Evolutionary conservation across 2,329 filamentous ascomycete genomes (phyloP), one percentile per base, ranked within the genome.

Genomic region (Apiospora hydei): DNA sequence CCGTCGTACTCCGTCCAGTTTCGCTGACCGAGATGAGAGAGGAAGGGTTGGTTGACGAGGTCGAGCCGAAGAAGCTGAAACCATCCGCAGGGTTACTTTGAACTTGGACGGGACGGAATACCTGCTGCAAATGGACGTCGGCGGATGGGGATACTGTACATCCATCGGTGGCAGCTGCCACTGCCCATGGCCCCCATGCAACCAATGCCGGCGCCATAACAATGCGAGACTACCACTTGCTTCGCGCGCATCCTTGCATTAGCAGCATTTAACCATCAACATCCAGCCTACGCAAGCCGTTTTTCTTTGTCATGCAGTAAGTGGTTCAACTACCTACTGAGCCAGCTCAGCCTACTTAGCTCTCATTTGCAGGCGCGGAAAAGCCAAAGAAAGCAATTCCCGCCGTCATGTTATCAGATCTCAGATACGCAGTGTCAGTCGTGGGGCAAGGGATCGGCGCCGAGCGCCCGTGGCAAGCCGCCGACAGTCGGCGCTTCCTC

Each of bases 211-310:
- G 53, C 30, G 53, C 30, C 7, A 61, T 21, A 7, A 21, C 16
- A 38, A 18, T 34, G 51, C 14, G 5, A 34, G 26, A 30, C 41
- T 43, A 57, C 14, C 16, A 57, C 14, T 18, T 34, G 24, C 26
- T 57, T 57, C 51, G 8, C 53, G 53, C 30, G 16, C 38, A 61
- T 61, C 30, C 53, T 38, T 61, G 53, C 53, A 49, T 49, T n/a
- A 49, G 21, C 46, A 61, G 30, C 30, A 30, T 30, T 30, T 30
- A 30, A 30, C 26, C 26, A 30, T 30, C 26, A 30, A 30, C 26
- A n/a, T 41, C 8, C 8, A 21, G 7, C 53, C 53, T 61, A n/a
- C 53, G 18, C 53, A 61, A 61, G 53, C 53, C 53, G 53, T 61
- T 38, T 38, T 61, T 38, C 30, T 38, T 34, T 38, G 34, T 4